A percentile compares a stretch with the other conserved stretches of the same genome.
phyloP scores from a whole-genome alignment of 129 eudicot species.

The Ambrosia artemisiifolia region DNA sequence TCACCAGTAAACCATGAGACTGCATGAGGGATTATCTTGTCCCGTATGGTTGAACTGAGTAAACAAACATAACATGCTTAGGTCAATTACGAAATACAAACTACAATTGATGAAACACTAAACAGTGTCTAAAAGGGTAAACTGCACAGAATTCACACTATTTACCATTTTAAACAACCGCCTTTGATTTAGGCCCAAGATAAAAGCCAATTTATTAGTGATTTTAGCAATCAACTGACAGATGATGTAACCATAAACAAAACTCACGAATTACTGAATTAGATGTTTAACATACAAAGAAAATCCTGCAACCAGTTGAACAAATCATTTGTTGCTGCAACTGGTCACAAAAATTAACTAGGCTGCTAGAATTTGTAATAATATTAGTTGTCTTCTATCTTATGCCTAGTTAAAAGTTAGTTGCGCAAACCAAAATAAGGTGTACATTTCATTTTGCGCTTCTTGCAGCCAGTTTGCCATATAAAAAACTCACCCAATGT shows the following conservation, averaged over 20 bases:
- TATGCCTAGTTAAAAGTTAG: neutral
- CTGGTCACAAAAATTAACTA: neutral
- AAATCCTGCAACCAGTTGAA: neutral
- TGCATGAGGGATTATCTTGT: conserved; percentile 81
- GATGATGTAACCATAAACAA: neutral
- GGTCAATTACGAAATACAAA: neutral
- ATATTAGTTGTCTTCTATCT: neutral
- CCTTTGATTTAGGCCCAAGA: neutral
- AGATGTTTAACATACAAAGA: neutral
- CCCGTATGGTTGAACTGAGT: conserved; percentile 72
- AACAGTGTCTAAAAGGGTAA: neutral
- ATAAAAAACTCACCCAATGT: conserved; percentile 58
- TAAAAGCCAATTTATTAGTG: neutral
- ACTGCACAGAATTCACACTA: neutral
- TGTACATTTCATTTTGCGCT: neutral
- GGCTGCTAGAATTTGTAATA: neutral
- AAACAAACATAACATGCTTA: neutral
- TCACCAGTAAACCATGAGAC: conserved; percentile 97
- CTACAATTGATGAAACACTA: neutral
- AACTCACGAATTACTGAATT: neutral
- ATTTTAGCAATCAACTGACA: neutral
- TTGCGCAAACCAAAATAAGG: neutral
- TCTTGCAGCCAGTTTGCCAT: neutral
- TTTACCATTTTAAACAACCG: neutral
- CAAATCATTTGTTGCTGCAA: neutral